A percentile compares a stretch with the other conserved stretches of the same genome.
phyloP scores from a whole-genome alignment of 2,329 filamentous ascomycete species.

The Leptographium lundbergii region DNA sequence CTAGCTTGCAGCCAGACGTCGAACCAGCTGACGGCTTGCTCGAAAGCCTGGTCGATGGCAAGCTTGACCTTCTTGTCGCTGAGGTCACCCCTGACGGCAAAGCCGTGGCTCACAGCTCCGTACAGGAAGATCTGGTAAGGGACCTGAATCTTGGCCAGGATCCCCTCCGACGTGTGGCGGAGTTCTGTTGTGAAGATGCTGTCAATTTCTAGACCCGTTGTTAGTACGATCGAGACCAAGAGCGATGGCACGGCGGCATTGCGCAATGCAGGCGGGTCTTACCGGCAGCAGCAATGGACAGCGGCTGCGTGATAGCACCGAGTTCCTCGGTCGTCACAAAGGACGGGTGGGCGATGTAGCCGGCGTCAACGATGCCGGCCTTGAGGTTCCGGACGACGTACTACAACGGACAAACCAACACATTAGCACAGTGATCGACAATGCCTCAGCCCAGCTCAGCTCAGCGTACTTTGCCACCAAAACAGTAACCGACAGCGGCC shows the following conservation, averaged over 20 bases:
- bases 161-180: slow-evolving; percentile 52
- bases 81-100: slow-evolving; percentile 55
- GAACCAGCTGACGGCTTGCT: slow-evolving; percentile 69
- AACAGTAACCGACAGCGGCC: slow-evolving; percentile 60
- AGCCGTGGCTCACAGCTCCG: slow-evolving; percentile 61
- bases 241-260: no score
- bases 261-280: not conserved
- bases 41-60: slow-evolving; percentile 71
- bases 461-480: slow-evolving; percentile 50
- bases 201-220: slow-evolving; percentile 34
- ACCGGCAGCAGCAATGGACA: slow-evolving; percentile 51
- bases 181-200: slow-evolving; percentile 51
- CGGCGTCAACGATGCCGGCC: slow-evolving; percentile 48
- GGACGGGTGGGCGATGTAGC: slow-evolving; percentile 64
- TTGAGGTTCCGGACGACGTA: slow-evolving; percentile 58
- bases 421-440: no score
- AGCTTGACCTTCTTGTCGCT: slow-evolving; percentile 45
- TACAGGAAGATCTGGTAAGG: slow-evolving; percentile 71
- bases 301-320: slow-evolving; percentile 48
- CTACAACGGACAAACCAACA: slow-evolving; percentile 21
- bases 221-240: not conserved
- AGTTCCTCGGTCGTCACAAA: slow-evolving; percentile 60
- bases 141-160: slow-evolving; percentile 40
- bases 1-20: slow-evolving; percentile 37
- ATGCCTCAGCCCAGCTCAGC: not conserved